Conservation (phyloP, 805 yeast species). For the Kuraishia borneana region DNA sequence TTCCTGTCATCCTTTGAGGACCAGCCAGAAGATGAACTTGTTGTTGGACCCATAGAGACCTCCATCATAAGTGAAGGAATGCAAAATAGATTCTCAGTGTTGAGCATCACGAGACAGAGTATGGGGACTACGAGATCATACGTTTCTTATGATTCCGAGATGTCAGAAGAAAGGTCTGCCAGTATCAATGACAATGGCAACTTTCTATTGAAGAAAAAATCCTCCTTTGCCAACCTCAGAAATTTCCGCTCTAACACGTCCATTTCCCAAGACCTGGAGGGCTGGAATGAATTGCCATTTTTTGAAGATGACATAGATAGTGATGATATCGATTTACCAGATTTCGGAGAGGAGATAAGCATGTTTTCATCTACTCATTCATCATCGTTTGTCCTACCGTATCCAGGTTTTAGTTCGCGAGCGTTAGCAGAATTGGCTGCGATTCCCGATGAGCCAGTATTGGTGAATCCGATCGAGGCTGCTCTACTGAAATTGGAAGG, state of each 20-base stretch:
- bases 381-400: slow-evolving; percentile 23
- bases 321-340: slow-evolving; percentile 4
- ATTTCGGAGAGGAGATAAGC: slow-evolving; percentile 5
- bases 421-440: slow-evolving; percentile 72
- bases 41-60: background rate
- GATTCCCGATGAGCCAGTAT: slow-evolving; percentile 68
- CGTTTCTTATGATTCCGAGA: slow-evolving; percentile 48
- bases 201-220: slow-evolving; percentile 34
- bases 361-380: slow-evolving; percentile 19
- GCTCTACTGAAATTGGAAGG: slow-evolving; percentile 80
- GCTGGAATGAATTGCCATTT: background rate
- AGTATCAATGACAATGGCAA: slow-evolving; percentile 7
- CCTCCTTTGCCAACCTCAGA: slow-evolving; percentile 37
- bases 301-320: background rate
- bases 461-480: slow-evolving; percentile 59
- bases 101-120: slow-evolving; percentile 22
- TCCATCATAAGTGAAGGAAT: background rate
- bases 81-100: slow-evolving; percentile 12
- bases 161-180: slow-evolving; percentile 21
- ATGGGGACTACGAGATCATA: slow-evolving; percentile 37
- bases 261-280: slow-evolving; percentile 6
- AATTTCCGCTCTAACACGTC: background rate
- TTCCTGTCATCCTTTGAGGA: slow-evolving; percentile 4
- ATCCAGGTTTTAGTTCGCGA: slow-evolving; percentile 38
- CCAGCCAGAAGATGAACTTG: background rate